Evolutionary conservation across 2,329 filamentous ascomycete species (phyloP).

Genomic region (Colletotrichum sp.): DNA sequence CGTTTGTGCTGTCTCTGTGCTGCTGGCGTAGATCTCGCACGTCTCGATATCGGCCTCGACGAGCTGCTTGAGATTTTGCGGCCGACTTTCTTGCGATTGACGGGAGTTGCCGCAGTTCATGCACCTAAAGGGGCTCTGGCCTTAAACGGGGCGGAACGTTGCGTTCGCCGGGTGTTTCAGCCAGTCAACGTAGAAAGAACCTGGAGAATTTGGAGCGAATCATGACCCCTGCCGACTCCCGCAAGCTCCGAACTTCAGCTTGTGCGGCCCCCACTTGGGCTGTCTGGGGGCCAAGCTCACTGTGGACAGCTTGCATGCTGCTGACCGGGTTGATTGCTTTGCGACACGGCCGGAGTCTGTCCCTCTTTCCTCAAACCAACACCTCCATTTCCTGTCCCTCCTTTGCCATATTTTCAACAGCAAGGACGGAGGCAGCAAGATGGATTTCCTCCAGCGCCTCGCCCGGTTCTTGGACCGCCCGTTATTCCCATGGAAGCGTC

Average conservation of each 20-base stretch:
- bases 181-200: not conserved
- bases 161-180: slow-evolving; percentile 7
- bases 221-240: not conserved
- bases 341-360: not conserved
- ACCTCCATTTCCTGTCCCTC: slow-evolving; percentile 13
- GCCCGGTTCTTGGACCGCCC: slow-evolving; percentile 88
- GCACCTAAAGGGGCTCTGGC: not conserved
- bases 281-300: not conserved
- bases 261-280: slow-evolving; percentile 4
- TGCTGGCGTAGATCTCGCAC: not conserved
- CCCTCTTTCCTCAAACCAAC: slow-evolving; percentile 1
- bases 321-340: not conserved
- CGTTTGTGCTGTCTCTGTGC: not conserved
- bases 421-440: slow-evolving; percentile 5
- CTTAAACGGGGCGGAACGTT: not conserved
- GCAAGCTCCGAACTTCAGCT: slow-evolving; percentile 1
- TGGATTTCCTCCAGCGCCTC: slow-evolving; percentile 60
- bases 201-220: not conserved
- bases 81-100: slow-evolving; percentile 8
- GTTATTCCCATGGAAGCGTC: slow-evolving; percentile 94
- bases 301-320: slow-evolving; percentile 20
- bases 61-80: slow-evolving; percentile 7
- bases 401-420: slow-evolving; percentile 1
- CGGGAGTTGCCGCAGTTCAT: slow-evolving; percentile 4
- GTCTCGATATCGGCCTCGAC: not conserved